Evolutionary conservation across 2,329 filamentous ascomycete species (phyloP), one percentile per base, ranked within the genome.

Genomic region (Penicillium italicum): DNA sequence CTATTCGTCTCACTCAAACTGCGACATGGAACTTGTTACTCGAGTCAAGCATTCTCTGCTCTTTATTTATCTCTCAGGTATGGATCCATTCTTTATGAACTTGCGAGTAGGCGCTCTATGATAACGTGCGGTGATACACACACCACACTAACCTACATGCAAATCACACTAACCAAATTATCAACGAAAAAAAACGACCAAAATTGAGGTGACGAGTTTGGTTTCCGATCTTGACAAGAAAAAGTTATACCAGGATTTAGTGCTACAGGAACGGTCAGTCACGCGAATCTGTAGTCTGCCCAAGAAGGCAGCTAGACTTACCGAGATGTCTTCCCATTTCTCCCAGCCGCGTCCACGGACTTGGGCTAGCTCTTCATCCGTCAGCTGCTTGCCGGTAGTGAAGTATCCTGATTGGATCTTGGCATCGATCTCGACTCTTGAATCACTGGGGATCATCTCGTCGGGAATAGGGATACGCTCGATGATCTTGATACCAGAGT

Each of bases 361-460:
- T 52, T 89, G 86, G 63, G 87, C 80, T 60, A 97, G 81, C 74
- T 97, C 92, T 54, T 93, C 89, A 70, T 88, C 85, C 1, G 89
- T 94, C 84, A 95, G 91, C 66, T 90, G 84, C 75, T 94, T 91
- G 48, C 92, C 93, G 12, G 88, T 91, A 7, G 93, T 97, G 72
- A 97, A 87, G 69, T 87, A 87, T 22, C 85, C 94, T 58, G 93
- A 91, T 66, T 93, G 94, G 71, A 97, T 97, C 80, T 97, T 97
- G 56, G 94, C 94, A 74, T 97, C 94, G 69, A 97, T 99, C 75
- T 99, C 94, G n/a, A 97, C 94, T 63, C 93, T 82, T 50, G 91
- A 96, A 75, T 97, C 94, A 60, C 87, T 90, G 12, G 94, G 94
- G 66, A 97, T 97, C 83, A 94, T 86, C 31, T 94, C 89, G 62